phyloP scores from a whole-genome alignment of 2,329 filamentous ascomycete species.

The Aureobasidium sp. region DNA sequence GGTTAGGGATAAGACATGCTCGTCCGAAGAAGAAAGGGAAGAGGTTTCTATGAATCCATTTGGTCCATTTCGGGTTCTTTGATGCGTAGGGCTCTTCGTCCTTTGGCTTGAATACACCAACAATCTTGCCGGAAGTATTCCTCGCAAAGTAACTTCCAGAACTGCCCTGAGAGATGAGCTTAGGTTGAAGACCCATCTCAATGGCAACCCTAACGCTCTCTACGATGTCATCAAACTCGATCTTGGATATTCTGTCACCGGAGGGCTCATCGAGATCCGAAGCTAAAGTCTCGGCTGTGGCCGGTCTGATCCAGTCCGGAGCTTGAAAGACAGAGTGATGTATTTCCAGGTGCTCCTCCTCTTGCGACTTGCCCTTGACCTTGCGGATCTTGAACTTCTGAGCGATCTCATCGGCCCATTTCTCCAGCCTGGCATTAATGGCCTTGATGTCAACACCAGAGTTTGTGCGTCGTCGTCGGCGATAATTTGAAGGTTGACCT shows the following conservation, averaged over 20 bases:
- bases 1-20: constrained; percentile 90
- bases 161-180: constrained; percentile 93
- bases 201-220: constrained; percentile 89
- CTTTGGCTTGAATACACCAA: constrained; percentile 98
- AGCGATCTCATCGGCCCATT: constrained; percentile 97
- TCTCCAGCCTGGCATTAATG: constrained; percentile 89
- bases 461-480: constrained; percentile 59
- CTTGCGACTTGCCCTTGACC: constrained; percentile 63
- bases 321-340: constrained; percentile 96
- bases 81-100: constrained; percentile 97
- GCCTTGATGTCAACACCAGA: constrained; percentile 96
- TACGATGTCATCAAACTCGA: constrained; percentile 80
- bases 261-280: constrained; percentile 36
- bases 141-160: constrained; percentile 97
- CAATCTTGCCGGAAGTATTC: constrained; percentile 84
- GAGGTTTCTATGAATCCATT: constrained; percentile 96
- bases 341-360: constrained; percentile 87
- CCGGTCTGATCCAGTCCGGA: constrained; percentile 77
- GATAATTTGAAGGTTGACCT: constrained; percentile 26
- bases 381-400: constrained; percentile 88
- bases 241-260: constrained; percentile 60
- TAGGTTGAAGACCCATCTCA: constrained; percentile 82
- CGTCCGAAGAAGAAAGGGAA: constrained; percentile 97
- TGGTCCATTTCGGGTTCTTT: constrained; percentile 98
- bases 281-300: constrained; percentile 67